These are phyloP conservation scores for Malassezia dermatis DNA, from an alignment of 1,284 basidiomycete species.

Conservation along the genomic window DNA sequence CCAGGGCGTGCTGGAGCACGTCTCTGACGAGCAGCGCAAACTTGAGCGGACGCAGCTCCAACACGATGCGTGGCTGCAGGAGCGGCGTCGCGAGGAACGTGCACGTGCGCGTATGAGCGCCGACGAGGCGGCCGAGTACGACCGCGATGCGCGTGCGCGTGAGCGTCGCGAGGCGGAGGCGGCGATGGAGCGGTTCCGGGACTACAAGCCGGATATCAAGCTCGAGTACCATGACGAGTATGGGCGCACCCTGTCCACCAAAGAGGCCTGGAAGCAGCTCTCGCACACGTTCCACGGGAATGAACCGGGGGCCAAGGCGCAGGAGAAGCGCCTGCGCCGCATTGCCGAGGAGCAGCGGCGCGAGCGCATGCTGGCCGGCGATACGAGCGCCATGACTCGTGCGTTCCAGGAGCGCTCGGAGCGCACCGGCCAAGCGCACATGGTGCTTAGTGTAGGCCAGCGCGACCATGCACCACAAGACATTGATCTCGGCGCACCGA, in stretches of 20 bases:
- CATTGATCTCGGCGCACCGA: slow-evolving; percentile 20
- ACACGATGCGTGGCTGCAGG: slow-evolving; percentile 79
- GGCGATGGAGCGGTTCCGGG: slow-evolving; percentile 70
- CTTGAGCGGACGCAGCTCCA: slow-evolving; percentile 73
- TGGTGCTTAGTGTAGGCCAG: slow-evolving; percentile 44
- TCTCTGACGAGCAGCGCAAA: slow-evolving; percentile 60
- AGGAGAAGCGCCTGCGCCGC: slow-evolving; percentile 36
- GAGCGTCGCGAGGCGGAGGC: slow-evolving; percentile 83
- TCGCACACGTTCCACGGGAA: slow-evolving; percentile 46
- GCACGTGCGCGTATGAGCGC: slow-evolving; percentile 54
- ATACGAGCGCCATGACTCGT: slow-evolving; percentile 37
- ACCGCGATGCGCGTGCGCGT: slow-evolving; percentile 55
- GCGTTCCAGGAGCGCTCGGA: slow-evolving; percentile 39
- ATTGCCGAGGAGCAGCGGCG: slow-evolving; percentile 41
- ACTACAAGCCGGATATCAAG: slow-evolving; percentile 93
- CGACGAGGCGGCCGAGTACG: slow-evolving; percentile 76
- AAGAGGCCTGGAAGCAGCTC: slow-evolving; percentile 57
- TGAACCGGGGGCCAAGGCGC: slow-evolving; percentile 39
- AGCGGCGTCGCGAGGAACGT: slow-evolving; percentile 72
- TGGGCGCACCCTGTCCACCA: slow-evolving; percentile 74
- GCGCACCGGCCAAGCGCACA: slow-evolving; percentile 44
- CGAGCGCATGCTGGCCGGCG: slow-evolving; percentile 43
- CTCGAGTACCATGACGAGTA: slow-evolving; percentile 86
- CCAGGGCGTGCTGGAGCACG: slow-evolving; percentile 71
- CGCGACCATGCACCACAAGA: slow-evolving; percentile 38